Base-by-base conservation (phyloP, 2,329 filamentous ascomycete genomes). In the Rhinocladiella similis region DNA sequence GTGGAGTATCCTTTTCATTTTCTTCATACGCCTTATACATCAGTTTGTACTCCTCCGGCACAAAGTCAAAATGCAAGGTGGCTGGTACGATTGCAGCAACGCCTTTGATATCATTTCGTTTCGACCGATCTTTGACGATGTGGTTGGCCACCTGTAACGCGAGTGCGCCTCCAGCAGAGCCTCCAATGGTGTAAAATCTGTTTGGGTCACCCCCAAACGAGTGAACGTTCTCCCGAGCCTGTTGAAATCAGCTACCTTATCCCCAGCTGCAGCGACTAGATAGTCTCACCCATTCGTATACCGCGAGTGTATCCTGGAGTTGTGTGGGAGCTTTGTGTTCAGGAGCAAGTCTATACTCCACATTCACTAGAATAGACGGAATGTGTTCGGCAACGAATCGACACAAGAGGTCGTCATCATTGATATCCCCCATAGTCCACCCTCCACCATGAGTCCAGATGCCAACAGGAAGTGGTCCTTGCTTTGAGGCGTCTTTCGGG, bases 111-210 rank as follows among this genome's bases (percentile, higher is more conserved):
- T 65, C 59, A 22, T 69, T 64, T 19, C 65, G 61, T 27, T 56
- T 68, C 5, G 67, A 48, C 2, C 68, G 70, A 18, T 70, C 67
- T 48, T 75, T 73, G 50, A 75, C 64, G 12, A 74, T 63, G 53
- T 65, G 69, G 54, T 76, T 65, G 18, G 72, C 73, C 13, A 68
- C 56, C 10, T 67, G 68, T 7, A 76, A 66, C 0, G 72, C 71
- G 18, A 75, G 61, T 19, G 70, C 69, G 14, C 66, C 73, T 29
- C 74, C 74, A 12, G 74, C 74, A 7, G 73, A 75, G 3, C 66
- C 66, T 18, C 74, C 74, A 10, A 69, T 66, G 1, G 68, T 70
- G 38, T 73, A 67, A 16, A 71, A 66, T 49, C 72, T 72, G 42
- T 60, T 50, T 5, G 58, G 47, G 49, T 64, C 60, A 10, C 62